These are phyloP conservation scores for Aspergillus sp. DNA, from an alignment of 2,329 filamentous ascomycete genomes.

Conservation along the genomic window DNA sequence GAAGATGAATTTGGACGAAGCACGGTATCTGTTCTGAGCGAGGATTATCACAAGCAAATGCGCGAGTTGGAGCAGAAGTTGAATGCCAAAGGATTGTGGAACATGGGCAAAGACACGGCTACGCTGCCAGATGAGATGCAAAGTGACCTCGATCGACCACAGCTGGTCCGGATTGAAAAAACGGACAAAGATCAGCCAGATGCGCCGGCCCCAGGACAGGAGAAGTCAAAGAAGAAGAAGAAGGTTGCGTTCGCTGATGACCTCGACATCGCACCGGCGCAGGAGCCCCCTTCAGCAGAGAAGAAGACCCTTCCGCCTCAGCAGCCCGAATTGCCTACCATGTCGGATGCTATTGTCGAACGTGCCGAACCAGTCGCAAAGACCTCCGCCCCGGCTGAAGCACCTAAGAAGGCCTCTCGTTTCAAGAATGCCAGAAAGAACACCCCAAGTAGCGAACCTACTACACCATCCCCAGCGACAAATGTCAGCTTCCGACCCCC, in stretches of 20 bases:
- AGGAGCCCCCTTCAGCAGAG: conserved; percentile 22
- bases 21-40: conserved; percentile 59
- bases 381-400: conserved; percentile 8
- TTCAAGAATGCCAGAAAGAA: conserved; percentile 36
- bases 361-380: conserved; percentile 22
- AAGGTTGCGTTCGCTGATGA: conserved; percentile 72
- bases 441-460: background rate
- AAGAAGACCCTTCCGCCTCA: conserved; percentile 21
- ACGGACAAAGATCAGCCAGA: conserved; percentile 20
- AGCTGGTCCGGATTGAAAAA: conserved; percentile 19
- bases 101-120: conserved; percentile 46
- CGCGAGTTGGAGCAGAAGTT: conserved; percentile 73
- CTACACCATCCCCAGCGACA: conserved; percentile 6
- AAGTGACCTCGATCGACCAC: conserved; percentile 22
- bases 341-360: conserved; percentile 42
- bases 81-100: conserved; percentile 51
- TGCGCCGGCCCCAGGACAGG: background rate
- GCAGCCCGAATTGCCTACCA: conserved; percentile 23
- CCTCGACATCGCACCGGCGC: conserved; percentile 60
- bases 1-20: conserved; percentile 73
- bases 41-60: conserved; percentile 77
- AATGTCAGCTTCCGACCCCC: conserved; percentile 12
- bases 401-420: conserved; percentile 37
- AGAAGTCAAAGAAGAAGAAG: conserved; percentile 44
- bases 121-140: conserved; percentile 28